Conservation (phyloP, 2,329 filamentous ascomycete genomes). For the Penicillium sp. region DNA sequence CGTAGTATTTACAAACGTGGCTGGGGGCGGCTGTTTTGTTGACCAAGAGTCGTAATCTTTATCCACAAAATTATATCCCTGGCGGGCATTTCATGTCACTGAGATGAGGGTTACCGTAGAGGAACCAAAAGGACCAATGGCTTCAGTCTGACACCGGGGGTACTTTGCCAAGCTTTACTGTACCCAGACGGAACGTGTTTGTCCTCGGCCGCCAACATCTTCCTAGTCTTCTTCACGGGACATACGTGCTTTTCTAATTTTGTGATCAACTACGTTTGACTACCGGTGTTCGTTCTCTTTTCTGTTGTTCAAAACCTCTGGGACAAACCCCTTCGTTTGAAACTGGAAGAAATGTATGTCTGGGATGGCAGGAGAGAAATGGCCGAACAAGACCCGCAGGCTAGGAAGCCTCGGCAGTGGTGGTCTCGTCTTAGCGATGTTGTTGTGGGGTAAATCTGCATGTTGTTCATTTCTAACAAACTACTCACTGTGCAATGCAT, state of each 20-base stretch:
- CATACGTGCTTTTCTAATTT: slow-evolving; percentile 59
- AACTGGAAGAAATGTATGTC: slow-evolving; percentile 43
- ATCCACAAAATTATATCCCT: too few relatives aligned
- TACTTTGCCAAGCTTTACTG: slow-evolving; percentile 54
- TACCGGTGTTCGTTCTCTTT: slow-evolving; percentile 55
- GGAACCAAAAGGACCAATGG: too few relatives aligned
- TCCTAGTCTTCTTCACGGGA: slow-evolving; percentile 57
- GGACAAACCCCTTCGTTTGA: slow-evolving; percentile 43
- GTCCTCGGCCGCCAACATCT: slow-evolving; percentile 52
- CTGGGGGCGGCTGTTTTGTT: too few relatives aligned
- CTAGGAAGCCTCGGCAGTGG: slow-evolving; percentile 13
- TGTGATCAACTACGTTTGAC: slow-evolving; percentile 59
- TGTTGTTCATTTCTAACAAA: background rate
- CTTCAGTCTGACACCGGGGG: too few relatives aligned
- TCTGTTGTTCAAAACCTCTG: slow-evolving; percentile 53
- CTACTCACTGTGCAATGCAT: background rate
- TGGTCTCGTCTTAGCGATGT: slow-evolving; percentile 27
- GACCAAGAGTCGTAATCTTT: too few relatives aligned
- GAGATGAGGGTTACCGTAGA: too few relatives aligned
- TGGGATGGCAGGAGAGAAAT: slow-evolving; percentile 41
- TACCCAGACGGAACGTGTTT: slow-evolving; percentile 58
- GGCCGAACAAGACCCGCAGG: slow-evolving; percentile 18
- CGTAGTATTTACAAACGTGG: too few relatives aligned
- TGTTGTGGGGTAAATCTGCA: slow-evolving; percentile 29
- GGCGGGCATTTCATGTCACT: too few relatives aligned